A percentile compares a stretch with the other conserved stretches of the same genome.
Conservation (phyloP, 2,329 filamentous ascomycete species). For the Alternaria arborescens region DNA sequence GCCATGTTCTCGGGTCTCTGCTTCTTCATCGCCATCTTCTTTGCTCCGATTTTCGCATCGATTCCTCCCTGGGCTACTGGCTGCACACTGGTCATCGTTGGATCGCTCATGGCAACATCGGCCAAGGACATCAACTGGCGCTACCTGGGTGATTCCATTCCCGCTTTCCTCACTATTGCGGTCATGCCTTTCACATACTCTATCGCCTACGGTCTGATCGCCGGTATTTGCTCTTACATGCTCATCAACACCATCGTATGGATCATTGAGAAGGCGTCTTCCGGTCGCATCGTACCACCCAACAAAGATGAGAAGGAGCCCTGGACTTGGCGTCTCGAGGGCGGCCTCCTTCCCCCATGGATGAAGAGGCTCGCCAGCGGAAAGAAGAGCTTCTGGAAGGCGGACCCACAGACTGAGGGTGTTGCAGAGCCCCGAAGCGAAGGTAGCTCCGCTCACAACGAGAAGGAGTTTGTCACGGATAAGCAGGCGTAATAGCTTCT, state of each 20-base stretch:
- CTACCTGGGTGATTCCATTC: conserved; percentile 80
- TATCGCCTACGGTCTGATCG: conserved; percentile 86
- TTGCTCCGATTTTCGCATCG: conserved; percentile 88
- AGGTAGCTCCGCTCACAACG: conserved; percentile 33
- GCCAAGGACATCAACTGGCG: conserved; percentile 88
- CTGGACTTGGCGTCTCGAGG: conserved; percentile 80
- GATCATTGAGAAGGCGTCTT: conserved; percentile 70
- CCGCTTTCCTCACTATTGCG: conserved; percentile 83
- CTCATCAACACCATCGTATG: conserved; percentile 76
- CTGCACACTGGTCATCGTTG: conserved; percentile 85
- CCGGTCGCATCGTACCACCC: conserved; percentile 75
- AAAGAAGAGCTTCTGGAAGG: conserved; percentile 76
- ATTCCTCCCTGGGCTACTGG: conserved; percentile 91
- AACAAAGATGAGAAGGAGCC: conserved; percentile 80
- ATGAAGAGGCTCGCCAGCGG: conserved; percentile 68
- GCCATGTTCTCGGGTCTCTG: conserved; percentile 79
- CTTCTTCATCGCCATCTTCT: conserved; percentile 83
- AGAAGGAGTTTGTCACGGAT: conserved; percentile 37
- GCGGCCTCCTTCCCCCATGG: conserved; percentile 80
- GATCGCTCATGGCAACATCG: conserved; percentile 83
- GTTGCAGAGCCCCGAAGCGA: conserved; percentile 38
- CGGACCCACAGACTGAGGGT: conserved; percentile 37
- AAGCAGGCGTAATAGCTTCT: conserved; percentile 34
- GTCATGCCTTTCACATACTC: conserved; percentile 92
- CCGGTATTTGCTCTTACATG: conserved; percentile 78